Conservation (phyloP, 345 rosid genomes). For the Durio zibethinus region DNA sequence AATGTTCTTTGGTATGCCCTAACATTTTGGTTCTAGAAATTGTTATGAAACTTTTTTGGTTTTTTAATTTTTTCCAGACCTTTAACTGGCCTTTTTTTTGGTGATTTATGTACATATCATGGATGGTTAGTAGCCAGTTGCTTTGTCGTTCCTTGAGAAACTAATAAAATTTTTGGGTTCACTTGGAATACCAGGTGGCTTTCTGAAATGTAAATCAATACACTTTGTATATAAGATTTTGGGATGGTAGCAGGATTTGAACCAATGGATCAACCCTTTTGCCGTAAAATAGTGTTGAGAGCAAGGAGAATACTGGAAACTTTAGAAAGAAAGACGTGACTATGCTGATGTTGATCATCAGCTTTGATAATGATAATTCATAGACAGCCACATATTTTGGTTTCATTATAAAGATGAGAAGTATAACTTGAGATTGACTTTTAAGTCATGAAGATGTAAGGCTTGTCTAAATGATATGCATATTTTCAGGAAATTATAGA, state of each 20-base stretch:
- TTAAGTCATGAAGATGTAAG: background rate
- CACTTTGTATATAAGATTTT: background rate
- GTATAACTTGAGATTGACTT: background rate
- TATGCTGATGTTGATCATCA: background rate
- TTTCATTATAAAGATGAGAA: background rate
- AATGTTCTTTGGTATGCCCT: constrained; percentile 45
- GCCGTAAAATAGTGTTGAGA: background rate
- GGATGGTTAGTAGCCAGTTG: background rate
- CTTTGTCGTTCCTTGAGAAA: background rate
- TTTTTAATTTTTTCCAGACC: background rate
- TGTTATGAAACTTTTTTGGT: background rate
- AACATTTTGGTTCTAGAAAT: background rate
- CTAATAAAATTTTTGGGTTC: background rate
- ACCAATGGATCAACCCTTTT: background rate
- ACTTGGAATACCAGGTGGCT: background rate
- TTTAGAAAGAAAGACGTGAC: background rate
- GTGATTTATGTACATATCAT: background rate
- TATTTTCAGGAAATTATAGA: background rate
- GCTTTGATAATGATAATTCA: background rate
- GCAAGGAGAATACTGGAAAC: background rate
- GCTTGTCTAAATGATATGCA: background rate
- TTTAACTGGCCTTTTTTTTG: background rate
- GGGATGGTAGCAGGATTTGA: background rate
- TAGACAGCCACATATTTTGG: background rate
- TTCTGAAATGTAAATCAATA: background rate